Evolutionary conservation across 2,329 filamentous ascomycete genomes (phyloP).

Genomic region (Microdochium bolleyi): DNA sequence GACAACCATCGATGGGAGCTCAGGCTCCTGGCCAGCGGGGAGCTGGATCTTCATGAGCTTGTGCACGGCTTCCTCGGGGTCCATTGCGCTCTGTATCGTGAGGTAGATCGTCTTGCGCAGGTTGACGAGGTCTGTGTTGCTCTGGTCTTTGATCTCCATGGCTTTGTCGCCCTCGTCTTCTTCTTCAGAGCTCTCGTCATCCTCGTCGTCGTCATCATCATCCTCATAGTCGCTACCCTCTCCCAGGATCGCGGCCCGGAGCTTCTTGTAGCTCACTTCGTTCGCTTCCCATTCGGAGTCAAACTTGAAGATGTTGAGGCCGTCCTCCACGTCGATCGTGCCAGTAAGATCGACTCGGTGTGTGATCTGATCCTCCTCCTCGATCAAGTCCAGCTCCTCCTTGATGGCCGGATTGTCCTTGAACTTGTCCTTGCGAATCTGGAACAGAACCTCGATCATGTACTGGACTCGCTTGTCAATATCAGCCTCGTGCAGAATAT

Average conservation of each 20-base stretch:
- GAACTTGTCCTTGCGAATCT: constrained; percentile 92
- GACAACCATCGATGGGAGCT: constrained; percentile 93
- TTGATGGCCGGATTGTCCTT: constrained; percentile 88
- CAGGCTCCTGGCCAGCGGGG: constrained; percentile 76
- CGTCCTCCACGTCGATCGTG: constrained; percentile 76
- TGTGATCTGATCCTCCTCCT: constrained; percentile 97
- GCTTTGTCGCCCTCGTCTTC: constrained; percentile 73
- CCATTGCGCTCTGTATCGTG: constrained; percentile 93
- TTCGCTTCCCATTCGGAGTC: constrained; percentile 86
- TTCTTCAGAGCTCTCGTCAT: constrained; percentile 64
- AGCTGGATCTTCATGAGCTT: constrained; percentile 94
- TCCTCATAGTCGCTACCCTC: constrained; percentile 83
- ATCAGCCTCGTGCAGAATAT: constrained; percentile 90
- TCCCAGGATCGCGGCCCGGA: constrained; percentile 90
- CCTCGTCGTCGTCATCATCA: constrained; percentile 47
- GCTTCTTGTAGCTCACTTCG: constrained; percentile 79
- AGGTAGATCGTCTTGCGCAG: constrained; percentile 91
- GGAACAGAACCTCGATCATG: constrained; percentile 97
- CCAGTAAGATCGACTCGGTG: constrained; percentile 78
- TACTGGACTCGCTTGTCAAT: constrained; percentile 99
- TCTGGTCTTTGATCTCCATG: constrained; percentile 96
- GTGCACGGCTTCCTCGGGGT: constrained; percentile 94
- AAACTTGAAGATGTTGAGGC: constrained; percentile 91
- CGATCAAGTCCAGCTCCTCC: constrained; percentile 89
- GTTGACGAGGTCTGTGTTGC: constrained; percentile 91